Base-by-base conservation (phyloP, 805 yeast genomes). In the Sungouiozyma ichnusensis region DNA sequence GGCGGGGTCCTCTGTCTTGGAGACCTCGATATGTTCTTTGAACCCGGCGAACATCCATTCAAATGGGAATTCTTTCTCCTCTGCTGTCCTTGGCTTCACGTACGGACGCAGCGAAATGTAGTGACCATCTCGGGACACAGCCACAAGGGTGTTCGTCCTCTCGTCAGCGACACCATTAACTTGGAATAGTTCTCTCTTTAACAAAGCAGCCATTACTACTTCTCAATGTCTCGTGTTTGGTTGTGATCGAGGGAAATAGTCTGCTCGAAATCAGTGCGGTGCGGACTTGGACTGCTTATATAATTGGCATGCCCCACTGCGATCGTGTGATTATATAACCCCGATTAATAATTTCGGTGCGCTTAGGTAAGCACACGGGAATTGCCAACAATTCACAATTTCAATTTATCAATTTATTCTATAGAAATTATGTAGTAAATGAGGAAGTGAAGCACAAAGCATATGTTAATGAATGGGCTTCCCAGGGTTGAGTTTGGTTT, bases 41-140 rank as follows among this genome's bases (percentile, higher is more conserved):
- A 54, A 55, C 2, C 85, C 84, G 3, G 72, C 70, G 57, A 76
- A 72, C 1, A 70, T 74, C 80, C 81, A 74, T 50, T 78, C 77
- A 48, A 75, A 75, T 17, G 73, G 73, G 48, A 67, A 68, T n/a
- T 46, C 49, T 15, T 50, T 50, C 37, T 57, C 63, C 4, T 51
- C 48, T 2, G 50, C 51, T 3, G 53, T 51, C 4, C 39, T 24
- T 20, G 63, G 58, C n/a, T 48, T 49, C 37, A 54, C 52, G 15
- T 63, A 50, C 14, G 68, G 65, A 46, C 76, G 59, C 36, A 71
- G 44, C 31, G 66, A 62, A 20, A 62, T 51, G 35, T 45, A 61
- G 40, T 62, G 60, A 5, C 66, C 66, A 16, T 57, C 59, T 20
- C 54, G 54, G 6, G 65, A 52, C 3, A 49, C 53, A 14, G 64